Conservation (phyloP, 2,329 filamentous ascomycete species). For the Erysiphe neolycopersici region DNA sequence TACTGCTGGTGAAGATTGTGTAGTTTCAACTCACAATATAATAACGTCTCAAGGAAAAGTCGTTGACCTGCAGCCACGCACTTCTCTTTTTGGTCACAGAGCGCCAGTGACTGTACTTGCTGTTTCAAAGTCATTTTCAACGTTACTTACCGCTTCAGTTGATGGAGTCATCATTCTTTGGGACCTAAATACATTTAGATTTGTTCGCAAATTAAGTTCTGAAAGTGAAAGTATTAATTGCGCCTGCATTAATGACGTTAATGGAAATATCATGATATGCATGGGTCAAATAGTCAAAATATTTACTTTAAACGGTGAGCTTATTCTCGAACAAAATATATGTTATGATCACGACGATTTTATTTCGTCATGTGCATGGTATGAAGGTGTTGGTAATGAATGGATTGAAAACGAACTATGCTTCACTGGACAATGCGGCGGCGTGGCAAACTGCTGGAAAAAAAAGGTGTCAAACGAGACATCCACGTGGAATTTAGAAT, state of each 20-base stretch:
- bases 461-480: constrained; percentile 21
- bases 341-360: constrained; percentile 47
- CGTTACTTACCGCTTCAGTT: constrained; percentile 55
- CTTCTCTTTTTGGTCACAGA: constrained; percentile 75
- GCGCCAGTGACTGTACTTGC: constrained; percentile 58
- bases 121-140: constrained; percentile 67
- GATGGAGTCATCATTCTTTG: constrained; percentile 72
- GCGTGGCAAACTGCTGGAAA: constrained; percentile 57
- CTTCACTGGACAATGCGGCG: constrained; percentile 67
- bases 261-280: constrained; percentile 70
- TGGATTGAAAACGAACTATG: constrained; percentile 71
- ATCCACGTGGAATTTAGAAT: constrained; percentile 31
- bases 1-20: constrained; percentile 78
- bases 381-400: constrained; percentile 77
- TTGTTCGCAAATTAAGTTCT: constrained; percentile 46
- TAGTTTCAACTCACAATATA: constrained; percentile 62
- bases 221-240: constrained; percentile 33
- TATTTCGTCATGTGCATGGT: constrained; percentile 66
- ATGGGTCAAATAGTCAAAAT: constrained; percentile 47
- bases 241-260: constrained; percentile 68
- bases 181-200: constrained; percentile 78
- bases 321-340: constrained; percentile 59
- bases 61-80: constrained; percentile 53
- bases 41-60: constrained; percentile 32
- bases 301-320: constrained; percentile 67